phyloP scores from a whole-genome alignment of 805 yeast species.

The Tetrapisispora taiwanensis region DNA sequence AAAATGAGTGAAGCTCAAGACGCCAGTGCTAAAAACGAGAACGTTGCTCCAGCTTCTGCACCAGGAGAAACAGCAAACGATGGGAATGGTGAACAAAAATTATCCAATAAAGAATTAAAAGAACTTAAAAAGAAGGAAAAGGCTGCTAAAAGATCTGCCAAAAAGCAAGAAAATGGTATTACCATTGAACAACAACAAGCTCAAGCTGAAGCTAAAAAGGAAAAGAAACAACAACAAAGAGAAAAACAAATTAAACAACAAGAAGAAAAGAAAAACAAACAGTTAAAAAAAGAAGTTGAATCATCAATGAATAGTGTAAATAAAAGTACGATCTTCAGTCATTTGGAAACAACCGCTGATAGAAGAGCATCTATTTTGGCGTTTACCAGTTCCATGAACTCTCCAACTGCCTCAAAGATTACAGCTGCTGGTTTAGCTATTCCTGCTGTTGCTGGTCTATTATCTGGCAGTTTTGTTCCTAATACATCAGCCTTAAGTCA shows the following conservation, averaged over 20 bases:
- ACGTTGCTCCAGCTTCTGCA: neutral
- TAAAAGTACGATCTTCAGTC: conserved; percentile 62
- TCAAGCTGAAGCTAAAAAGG: conserved; percentile 36
- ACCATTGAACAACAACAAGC: conserved; percentile 32
- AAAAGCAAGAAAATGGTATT: conserved; percentile 59
- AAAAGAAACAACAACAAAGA: conserved; percentile 33
- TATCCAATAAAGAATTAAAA: conserved; percentile 73
- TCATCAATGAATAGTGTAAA: conserved; percentile 31
- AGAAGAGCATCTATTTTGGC: conserved; percentile 38
- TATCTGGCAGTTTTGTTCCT: conserved; percentile 17
- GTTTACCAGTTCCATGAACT: conserved; percentile 25
- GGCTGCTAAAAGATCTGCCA: conserved; percentile 86
- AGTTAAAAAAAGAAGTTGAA: conserved; percentile 30
- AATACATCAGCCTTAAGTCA: conserved; percentile 14
- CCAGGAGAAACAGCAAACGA: conserved; percentile 1
- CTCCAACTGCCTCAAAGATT: conserved; percentile 25
- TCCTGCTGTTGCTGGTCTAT: conserved; percentile 24
- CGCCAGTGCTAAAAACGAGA: neutral
- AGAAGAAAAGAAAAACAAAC: conserved; percentile 47
- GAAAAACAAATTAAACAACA: conserved; percentile 39
- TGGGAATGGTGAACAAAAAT: conserved; percentile 22
- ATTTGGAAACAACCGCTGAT: conserved; percentile 71
- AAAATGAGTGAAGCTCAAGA: neutral
- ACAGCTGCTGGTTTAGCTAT: conserved; percentile 29
- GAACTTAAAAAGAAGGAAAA: conserved; percentile 84